Evolutionary conservation across 768 basidiomycete genomes (phyloP).

Genomic region (Tricholoma sp.): DNA sequence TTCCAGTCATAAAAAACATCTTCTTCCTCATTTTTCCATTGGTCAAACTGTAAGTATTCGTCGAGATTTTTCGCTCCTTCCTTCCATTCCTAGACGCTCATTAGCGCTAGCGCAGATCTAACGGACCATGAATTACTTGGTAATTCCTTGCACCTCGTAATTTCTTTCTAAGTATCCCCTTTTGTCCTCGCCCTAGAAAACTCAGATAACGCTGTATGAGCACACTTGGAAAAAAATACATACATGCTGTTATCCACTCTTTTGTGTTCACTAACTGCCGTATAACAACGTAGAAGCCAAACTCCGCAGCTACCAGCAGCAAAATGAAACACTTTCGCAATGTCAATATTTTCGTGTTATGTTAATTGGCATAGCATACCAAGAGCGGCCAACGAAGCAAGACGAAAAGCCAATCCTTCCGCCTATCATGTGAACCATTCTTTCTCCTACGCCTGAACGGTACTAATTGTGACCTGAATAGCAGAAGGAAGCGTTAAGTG

Average conservation of each 20-base stretch:
- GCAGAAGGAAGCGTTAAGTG: background rate
- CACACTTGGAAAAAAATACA: slow-evolving; percentile 7
- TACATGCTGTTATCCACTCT: slow-evolving; percentile 90
- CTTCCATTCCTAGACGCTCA: slow-evolving; percentile 72
- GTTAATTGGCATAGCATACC: slow-evolving; percentile 34
- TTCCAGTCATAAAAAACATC: slow-evolving; percentile 92
- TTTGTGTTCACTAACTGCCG: slow-evolving; percentile 92
- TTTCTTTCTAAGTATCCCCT: slow-evolving; percentile 69
- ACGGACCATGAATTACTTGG: slow-evolving; percentile 40
- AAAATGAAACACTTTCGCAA: slow-evolving; percentile 84
- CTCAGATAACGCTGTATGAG: background rate
- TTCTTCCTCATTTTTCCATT: slow-evolving; percentile 88
- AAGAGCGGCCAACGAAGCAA: slow-evolving; percentile 85
- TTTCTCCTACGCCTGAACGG: slow-evolving; percentile 27
- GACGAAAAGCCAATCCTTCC: slow-evolving; percentile 71
- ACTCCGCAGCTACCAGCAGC: slow-evolving; percentile 77
- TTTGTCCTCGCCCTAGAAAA: slow-evolving; percentile 73
- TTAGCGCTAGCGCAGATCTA: background rate
- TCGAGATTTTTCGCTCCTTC: slow-evolving; percentile 74
- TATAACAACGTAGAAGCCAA: slow-evolving; percentile 81
- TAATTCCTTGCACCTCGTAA: slow-evolving; percentile 74
- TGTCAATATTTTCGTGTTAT: slow-evolving; percentile 34
- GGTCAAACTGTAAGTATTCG: slow-evolving; percentile 75
- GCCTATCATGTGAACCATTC: slow-evolving; percentile 42
- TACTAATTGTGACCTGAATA: background rate